Percentiles rank a stretch among this genome's conserved stretches.
These are phyloP conservation scores for Pichia scutulata DNA, from an alignment of 805 yeast genomes.

Conservation along the genomic window DNA sequence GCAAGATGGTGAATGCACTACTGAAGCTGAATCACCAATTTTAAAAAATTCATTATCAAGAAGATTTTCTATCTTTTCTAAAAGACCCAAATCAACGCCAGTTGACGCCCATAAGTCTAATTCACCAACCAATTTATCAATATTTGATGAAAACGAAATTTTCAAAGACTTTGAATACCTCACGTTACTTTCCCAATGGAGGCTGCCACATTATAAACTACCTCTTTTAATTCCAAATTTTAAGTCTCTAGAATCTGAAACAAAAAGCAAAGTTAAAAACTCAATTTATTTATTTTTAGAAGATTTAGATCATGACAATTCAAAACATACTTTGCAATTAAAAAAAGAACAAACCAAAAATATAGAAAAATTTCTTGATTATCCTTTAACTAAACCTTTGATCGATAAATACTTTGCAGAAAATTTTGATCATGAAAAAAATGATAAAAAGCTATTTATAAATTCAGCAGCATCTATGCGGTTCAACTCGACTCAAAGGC, in stretches of 20 bases:
- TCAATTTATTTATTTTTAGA: neutral
- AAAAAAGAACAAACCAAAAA: neutral
- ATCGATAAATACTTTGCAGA: neutral
- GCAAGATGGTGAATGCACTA: neutral
- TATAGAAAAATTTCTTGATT: constrained; percentile 3
- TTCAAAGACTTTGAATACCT: neutral
- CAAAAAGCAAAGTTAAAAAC: neutral
- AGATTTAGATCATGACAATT: neutral
- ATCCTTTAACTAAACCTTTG: neutral
- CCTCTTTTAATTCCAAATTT: neutral
- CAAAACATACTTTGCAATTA: neutral
- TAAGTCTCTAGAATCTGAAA: neutral
- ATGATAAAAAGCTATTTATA: neutral
- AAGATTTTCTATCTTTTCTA: constrained; percentile 1
- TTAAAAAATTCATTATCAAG: constrained; percentile 1
- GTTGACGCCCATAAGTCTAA: neutral
- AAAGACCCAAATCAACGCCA: neutral
- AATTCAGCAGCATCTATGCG: neutral
- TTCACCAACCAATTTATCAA: neutral
- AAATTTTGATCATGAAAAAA: neutral
- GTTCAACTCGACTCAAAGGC: neutral
- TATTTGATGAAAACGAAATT: neutral
- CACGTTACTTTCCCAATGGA: neutral
- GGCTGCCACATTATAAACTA: neutral
- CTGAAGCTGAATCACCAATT: neutral